phyloP scores from a whole-genome alignment of 2,329 filamentous ascomycete genomes.

The Talaromyces islandicus region DNA sequence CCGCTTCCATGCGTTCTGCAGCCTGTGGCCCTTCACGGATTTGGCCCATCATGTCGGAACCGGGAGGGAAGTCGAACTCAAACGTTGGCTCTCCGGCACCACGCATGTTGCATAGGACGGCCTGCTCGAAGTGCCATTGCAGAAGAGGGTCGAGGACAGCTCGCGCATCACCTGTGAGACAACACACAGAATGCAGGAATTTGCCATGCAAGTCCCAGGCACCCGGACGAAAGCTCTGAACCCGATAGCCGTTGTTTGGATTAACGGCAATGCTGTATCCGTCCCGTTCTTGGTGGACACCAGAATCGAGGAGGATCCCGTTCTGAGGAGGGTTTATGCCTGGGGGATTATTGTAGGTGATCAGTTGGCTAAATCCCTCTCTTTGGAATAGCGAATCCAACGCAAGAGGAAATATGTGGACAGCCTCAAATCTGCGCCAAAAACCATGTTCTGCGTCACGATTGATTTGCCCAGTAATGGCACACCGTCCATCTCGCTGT shows the following conservation, averaged over 20 bases:
- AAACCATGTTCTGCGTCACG: background rate
- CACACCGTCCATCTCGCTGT: background rate
- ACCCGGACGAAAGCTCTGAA: background rate
- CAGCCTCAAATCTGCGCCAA: too few relatives aligned
- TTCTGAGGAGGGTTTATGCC: conserved; percentile 5
- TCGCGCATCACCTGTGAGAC: background rate
- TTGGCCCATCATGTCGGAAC: conserved; percentile 11
- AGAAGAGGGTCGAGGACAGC: conserved; percentile 4
- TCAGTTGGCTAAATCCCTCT: background rate
- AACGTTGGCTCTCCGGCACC: conserved; percentile 9
- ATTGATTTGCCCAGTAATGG: too few relatives aligned
- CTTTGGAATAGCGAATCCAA: too few relatives aligned
- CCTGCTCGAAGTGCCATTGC: conserved; percentile 12
- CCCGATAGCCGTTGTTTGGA: conserved; percentile 7
- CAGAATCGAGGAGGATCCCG: background rate
- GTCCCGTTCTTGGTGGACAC: background rate
- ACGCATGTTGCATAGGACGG: conserved; percentile 12
- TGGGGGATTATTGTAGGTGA: background rate
- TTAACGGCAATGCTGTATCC: conserved; percentile 2
- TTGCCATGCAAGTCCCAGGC: background rate
- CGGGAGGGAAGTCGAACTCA: conserved; percentile 13
- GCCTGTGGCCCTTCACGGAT: conserved; percentile 1
- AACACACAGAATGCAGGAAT: conserved; percentile 1
- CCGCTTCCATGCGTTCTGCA: background rate
- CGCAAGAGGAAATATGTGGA: too few relatives aligned